Conservation (phyloP, 73 alveolate species). For the Paramecium primaurelia region DNA sequence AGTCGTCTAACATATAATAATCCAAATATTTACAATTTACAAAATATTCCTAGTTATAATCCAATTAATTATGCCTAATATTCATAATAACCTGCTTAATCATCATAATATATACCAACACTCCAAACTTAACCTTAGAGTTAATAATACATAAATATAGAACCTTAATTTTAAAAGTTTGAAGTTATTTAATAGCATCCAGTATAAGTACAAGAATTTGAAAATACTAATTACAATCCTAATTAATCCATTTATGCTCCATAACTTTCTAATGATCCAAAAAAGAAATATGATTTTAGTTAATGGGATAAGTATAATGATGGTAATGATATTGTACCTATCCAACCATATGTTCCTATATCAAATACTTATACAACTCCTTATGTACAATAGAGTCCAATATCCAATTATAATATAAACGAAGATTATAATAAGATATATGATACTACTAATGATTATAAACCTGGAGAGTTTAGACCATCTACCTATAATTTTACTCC, state of each 20-base stretch:
- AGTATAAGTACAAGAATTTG: not conserved
- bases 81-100: not conserved
- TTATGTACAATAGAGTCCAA: not conserved
- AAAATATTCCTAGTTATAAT: not conserved
- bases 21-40: not conserved
- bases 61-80: not conserved
- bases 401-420: not conserved
- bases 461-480: conserved; percentile 11
- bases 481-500: not conserved
- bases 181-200: not conserved
- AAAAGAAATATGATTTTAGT: conserved; percentile 37
- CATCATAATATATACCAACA: not conserved
- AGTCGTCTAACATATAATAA: not conserved
- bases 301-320: conserved; percentile 49
- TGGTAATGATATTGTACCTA: not conserved
- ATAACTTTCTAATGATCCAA: conserved; percentile 12
- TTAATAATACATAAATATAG: not conserved
- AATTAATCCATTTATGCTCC: not conserved
- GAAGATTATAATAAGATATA: not conserved
- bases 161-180: not conserved
- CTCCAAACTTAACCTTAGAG: not conserved
- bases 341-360: not conserved
- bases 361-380: not conserved
- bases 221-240: not conserved
- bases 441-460: not conserved